Conservation (phyloP, 2,329 filamentous ascomycete genomes). For the Aspergillus chevalieri region DNA sequence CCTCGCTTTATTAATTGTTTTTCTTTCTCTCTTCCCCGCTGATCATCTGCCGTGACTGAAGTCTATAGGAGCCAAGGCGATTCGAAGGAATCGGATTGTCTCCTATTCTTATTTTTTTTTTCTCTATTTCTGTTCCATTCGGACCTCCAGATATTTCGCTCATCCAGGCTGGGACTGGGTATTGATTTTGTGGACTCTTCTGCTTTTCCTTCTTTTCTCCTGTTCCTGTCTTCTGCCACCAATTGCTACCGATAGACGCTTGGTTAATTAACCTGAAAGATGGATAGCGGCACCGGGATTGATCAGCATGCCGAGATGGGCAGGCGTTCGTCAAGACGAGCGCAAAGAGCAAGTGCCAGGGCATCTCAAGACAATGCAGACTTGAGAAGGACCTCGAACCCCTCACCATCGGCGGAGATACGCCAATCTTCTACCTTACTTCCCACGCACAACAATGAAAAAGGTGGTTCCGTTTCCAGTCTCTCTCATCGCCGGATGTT, state of each 20-base stretch:
- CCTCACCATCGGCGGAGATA: constrained; percentile 8
- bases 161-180: background rate
- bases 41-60: background rate
- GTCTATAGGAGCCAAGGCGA: background rate
- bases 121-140: background rate
- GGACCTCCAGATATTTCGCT: background rate
- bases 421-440: constrained; percentile 14
- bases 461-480: constrained; percentile 5
- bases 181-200: background rate
- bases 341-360: background rate
- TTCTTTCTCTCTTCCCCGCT: background rate
- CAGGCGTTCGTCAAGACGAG: background rate
- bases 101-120: background rate
- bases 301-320: background rate
- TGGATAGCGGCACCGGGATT: background rate
- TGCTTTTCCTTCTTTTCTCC: background rate
- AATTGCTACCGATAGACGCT: background rate
- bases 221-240: background rate
- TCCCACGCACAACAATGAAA: constrained; percentile 20
- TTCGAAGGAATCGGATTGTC: background rate
- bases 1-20: background rate
- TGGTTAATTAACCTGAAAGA: background rate
- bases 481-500: constrained; percentile 19
- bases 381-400: background rate
- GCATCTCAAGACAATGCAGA: background rate